phyloP scores from a whole-genome alignment of 2,329 filamentous ascomycete species.

The Blastomyces percursus region DNA sequence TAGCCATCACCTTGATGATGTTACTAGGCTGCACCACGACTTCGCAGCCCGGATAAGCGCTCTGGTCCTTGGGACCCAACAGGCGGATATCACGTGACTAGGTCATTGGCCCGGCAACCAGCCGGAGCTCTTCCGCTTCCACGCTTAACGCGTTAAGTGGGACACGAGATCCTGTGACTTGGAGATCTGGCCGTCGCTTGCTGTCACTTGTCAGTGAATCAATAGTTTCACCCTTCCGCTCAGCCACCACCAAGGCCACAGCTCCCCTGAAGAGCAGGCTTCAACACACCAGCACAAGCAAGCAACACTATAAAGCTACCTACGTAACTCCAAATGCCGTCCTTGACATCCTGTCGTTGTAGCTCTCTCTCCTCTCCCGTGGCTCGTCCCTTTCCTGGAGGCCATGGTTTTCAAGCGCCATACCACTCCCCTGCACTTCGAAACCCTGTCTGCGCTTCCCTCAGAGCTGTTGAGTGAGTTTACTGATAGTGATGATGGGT shows the following conservation, averaged over 20 bases:
- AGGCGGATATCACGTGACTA: background rate
- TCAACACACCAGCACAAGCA: background rate
- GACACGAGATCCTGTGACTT: background rate
- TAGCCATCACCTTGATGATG: too few relatives aligned
- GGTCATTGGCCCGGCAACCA: slow-evolving; percentile 1
- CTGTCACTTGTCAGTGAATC: background rate
- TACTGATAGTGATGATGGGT: slow-evolving; percentile 32
- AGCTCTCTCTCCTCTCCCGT: slow-evolving; percentile 6
- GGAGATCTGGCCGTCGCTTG: background rate
- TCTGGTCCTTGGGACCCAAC: too few relatives aligned
- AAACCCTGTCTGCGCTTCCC: slow-evolving; percentile 21
- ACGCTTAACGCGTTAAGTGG: slow-evolving; percentile 4
- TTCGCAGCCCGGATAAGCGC: background rate
- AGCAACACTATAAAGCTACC: background rate
- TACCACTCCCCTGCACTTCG: slow-evolving; percentile 24
- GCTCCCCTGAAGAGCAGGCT: background rate
- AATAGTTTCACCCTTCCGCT: background rate
- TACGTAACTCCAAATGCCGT: slow-evolving; percentile 8
- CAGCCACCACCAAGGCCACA: background rate
- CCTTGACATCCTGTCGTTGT: slow-evolving; percentile 4
- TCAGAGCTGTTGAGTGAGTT: slow-evolving; percentile 17
- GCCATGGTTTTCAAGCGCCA: slow-evolving; percentile 16
- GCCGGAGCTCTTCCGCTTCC: background rate
- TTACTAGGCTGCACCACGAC: too few relatives aligned
- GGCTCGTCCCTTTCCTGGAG: background rate